Conservation (phyloP, 495 filamentous ascomycete species). For the Talaromyces wortmannii region DNA sequence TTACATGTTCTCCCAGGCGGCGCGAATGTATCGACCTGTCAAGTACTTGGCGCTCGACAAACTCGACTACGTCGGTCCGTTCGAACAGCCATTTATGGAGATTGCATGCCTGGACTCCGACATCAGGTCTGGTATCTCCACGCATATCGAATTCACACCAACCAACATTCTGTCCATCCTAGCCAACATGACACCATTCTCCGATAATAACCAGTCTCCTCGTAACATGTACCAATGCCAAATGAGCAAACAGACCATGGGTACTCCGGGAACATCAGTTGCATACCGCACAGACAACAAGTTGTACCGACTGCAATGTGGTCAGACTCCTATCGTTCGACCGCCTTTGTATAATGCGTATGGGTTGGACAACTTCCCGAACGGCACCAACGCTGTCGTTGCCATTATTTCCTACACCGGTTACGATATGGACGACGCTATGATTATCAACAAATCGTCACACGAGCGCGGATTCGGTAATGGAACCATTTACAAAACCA, state of each 20-base stretch:
- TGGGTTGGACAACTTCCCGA: conserved; percentile 96
- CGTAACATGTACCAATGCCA: conserved; percentile 99
- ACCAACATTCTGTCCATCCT: conserved; percentile 97
- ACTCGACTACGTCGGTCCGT: conserved; percentile 81
- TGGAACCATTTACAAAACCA: conserved; percentile 96
- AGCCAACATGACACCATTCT: conserved; percentile 98
- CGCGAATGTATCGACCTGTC: conserved; percentile 85
- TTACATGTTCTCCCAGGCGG: conserved; percentile 80
- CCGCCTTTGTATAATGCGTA: conserved; percentile 91
- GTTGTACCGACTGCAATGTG: conserved; percentile 87
- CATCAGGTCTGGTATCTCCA: conserved; percentile 76
- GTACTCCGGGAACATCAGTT: conserved; percentile 83
- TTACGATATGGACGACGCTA: conserved; percentile 99
- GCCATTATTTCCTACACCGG: conserved; percentile 98
- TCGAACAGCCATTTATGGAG: conserved; percentile 98
- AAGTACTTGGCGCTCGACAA: conserved; percentile 83
- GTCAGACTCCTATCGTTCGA: conserved; percentile 90
- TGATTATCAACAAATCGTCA: conserved; percentile 98
- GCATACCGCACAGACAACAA: conserved; percentile 94
- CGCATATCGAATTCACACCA: conserved; percentile 89
- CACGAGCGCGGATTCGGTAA: conserved; percentile 97
- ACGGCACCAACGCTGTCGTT: conserved; percentile 94
- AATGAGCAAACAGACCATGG: conserved; percentile 99
- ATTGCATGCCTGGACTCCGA: conserved; percentile 84
- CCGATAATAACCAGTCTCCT: conserved; percentile 97